Base-by-base conservation (phyloP, 2,329 filamentous ascomycete species). In the Neodidymelliopsis sp. region DNA sequence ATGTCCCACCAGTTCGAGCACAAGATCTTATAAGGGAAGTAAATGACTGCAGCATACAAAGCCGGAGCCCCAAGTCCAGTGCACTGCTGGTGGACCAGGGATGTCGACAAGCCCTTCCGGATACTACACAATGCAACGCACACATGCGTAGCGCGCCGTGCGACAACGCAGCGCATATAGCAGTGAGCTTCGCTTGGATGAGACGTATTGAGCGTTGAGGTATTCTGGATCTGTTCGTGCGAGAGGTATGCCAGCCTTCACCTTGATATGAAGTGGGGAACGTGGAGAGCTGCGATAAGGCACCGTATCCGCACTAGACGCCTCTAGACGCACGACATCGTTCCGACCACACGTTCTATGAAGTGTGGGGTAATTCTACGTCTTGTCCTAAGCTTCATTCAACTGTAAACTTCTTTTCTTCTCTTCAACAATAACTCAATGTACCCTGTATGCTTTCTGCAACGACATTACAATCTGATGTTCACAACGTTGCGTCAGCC, bases 21-120 rank as follows among this genome's bases (percentile, higher is more conserved):
- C 48, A 16, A 29, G 31, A 31, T 37, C 36, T 57, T 59, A 53
- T 57, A 52, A 47, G 45, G 41, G 27, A 47, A 33, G 29, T 42
- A 23, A 23, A 12, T 16, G 30, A 42, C 20, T 28, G 20, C 34
- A 44, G 34, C 38, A 22, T 38, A 24, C 33, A 11, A 28, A 23
- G n/a, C 31, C 30, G 31, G 28, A 28, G 33, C 33, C 37, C 34
- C 31, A 33, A 43, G 43, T 30, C 38, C 37, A 35, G 19, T 29
- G 18, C 37, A 18, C 34, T 9, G 12, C n/a, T 18, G 35, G 35
- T 29, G 34, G 47, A 45, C 34, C 39, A 40, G 40, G 39, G 33
- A 7, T 34, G 35, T 22, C 18, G 29, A 36, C 24, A 19, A 36
- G 31, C 41, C n/a, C 30, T 36, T 18, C 30, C 37, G 37, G 25